Base-by-base conservation (phyloP, 1,139 yeast species). In the Blastobotrys ciferrii region DNA sequence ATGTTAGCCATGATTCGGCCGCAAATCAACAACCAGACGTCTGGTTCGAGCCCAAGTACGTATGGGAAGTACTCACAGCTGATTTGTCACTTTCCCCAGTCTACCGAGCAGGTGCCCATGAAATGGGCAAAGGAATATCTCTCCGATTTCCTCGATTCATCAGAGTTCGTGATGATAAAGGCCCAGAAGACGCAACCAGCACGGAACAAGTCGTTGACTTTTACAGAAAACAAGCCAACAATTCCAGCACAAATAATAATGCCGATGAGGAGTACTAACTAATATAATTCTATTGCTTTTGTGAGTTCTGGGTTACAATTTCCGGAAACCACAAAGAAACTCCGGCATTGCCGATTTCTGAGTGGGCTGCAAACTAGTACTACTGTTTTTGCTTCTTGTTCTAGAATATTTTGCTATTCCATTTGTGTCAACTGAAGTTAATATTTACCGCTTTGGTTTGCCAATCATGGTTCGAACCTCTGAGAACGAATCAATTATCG, bases 1-100 rank as follows among this genome's bases (percentile, higher is more conserved):
- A 84, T 48, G 81, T 80, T 54, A 75, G 82, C 2, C 88, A 81
- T 62, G 95, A 87, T 62, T 69, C 76, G 2, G 73, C 75, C 3
- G 54, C 64, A 1, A 64, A 67, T 39, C 78, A 76, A 56, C 74
- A 82, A 31, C 98, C 98, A 0, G 98, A 92, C 65, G 92, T 92
- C 11, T 92, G 98, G 98, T 87, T 92, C 62, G 96, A 92, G 60
- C 98, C 99, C 2, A 77, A 84, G 0, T 71, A 75, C 43, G 75
- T 92, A 4, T 91, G 95, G 73, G 99, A 92, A 67, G 96, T 92
- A 1, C 75, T 89, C 53, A 87, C 96, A 0, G 99, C 99, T 0
- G 98, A 92, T 68, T 74, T 92, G 47, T 88, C 97, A 0, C 76
- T 92, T 49, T 86, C 96, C 46, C 99, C 99, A 0, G 74, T 89